Base-by-base conservation (phyloP, 805 yeast genomes). In the Starmera caribaea region DNA sequence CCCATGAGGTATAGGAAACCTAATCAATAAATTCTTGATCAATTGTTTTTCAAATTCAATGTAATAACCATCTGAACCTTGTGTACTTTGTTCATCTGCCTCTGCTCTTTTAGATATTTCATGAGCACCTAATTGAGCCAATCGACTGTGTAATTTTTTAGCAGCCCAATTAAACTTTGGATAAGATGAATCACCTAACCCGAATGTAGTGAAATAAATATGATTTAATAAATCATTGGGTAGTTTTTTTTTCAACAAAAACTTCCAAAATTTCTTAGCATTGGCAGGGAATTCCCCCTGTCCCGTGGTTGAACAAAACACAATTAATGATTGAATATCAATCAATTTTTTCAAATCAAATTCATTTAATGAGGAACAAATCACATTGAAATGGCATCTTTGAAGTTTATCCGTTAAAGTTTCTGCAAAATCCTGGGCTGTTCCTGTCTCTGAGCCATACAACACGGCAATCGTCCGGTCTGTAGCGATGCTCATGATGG, bases 381-480 rank as follows among this genome's bases (percentile, higher is more conserved):
- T 60, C 13, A 79, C 73, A 36, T 52, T 60, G 48, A 74, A 69
- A 48, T 73, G 72, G 37, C 66, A 59, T 46, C 83, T 69, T 38
- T 73, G 73, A 36, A 84, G 68, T 32, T 68, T 65, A 41, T 71
- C 66, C 14, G 76, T 69, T 17, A 89, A 61, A 28, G 76, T 68
- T 32, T 71, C 69, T 0, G 97, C 96, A 52, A 75, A 80, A 50
- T 90, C 97, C 51, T 82, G 84, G 1, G 96, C 73, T 52, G 84
- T 89, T 1, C 97, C 97, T 0, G 97, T 85, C 54, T 89, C 97
- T 2, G 96, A 80, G 0, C 97, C 97, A 58, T 82, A 89, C 1
- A 92, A 62, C 6, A 92, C 74, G 15, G 77, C 75, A 10, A 83
- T 65, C 29, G 58, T 51, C 38, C 59, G 51, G 36, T 43, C 46